Evolutionary conservation across 257 asterid species (phyloP).

Genomic region (Ajuga chamaepitys): DNA sequence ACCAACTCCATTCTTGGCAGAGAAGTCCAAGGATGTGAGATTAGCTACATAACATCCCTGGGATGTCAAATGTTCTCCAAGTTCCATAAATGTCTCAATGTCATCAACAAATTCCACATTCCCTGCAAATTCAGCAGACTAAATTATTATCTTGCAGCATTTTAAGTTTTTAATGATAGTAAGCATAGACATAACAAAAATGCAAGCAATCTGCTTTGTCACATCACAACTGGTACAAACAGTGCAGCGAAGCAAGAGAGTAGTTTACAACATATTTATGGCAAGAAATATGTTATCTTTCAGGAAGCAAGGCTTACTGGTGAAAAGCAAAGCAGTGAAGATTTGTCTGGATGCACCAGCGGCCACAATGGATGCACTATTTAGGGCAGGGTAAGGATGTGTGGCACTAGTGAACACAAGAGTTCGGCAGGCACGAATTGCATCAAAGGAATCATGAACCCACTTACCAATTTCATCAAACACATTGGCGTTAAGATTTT

Average conservation of each 20-base stretch:
- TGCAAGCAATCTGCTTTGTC: neutral
- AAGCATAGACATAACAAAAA: neutral
- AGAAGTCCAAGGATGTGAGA: conserved; percentile 72
- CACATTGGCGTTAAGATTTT: conserved; percentile 48
- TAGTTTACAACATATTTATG: neutral
- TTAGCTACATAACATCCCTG: conserved; percentile 67
- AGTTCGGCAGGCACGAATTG: conserved; percentile 35
- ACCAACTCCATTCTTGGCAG: conserved; percentile 68
- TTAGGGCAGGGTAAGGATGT: conserved; percentile 47
- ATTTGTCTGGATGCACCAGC: conserved; percentile 45
- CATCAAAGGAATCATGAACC: conserved; percentile 56
- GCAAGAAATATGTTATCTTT: neutral
- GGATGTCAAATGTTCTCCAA: conserved; percentile 56
- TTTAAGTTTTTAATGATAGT: neutral
- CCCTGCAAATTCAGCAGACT: conserved; percentile 34
- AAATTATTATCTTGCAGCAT: neutral
- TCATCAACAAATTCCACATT: conserved; percentile 89
- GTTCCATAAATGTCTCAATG: conserved; percentile 63
- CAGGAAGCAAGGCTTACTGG: conserved; percentile 46
- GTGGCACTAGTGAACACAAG: conserved; percentile 31
- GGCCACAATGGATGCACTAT: conserved; percentile 22
- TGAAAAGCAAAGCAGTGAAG: conserved; percentile 65
- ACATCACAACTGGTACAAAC: neutral
- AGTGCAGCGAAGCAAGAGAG: neutral
- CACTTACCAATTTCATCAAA: conserved; percentile 59